phyloP scores from a whole-genome alignment of 2,329 filamentous ascomycete species.

The Pestalotiopsis sp. region DNA sequence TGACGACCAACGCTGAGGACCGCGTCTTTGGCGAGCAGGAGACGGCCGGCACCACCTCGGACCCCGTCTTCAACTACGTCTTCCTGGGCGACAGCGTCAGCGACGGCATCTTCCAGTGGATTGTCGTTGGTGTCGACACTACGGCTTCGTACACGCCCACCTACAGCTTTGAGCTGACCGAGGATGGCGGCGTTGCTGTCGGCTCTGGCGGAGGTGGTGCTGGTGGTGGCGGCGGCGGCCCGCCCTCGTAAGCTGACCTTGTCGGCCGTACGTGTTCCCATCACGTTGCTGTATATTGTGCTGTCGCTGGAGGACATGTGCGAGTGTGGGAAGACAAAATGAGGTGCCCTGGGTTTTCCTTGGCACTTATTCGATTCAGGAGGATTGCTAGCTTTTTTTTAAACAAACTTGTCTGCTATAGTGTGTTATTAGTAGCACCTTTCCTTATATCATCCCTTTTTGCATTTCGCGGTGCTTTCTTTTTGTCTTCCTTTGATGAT shows the following conservation, averaged over 20 bases:
- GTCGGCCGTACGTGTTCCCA: neutral
- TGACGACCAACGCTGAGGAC: conserved; percentile 5
- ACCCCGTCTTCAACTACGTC: conserved; percentile 10
- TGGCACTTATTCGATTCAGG: neutral
- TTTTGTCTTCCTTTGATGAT: no score
- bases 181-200: neutral
- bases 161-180: conserved; percentile 8
- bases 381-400: neutral
- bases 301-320: neutral
- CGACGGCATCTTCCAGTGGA: conserved; percentile 9
- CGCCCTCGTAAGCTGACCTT: neutral
- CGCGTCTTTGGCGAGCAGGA: conserved; percentile 7
- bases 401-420: neutral
- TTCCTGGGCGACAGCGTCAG: conserved; percentile 1
- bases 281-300: neutral
- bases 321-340: neutral
- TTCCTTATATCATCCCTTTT: neutral
- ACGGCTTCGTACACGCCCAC: conserved; percentile 1
- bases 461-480: no score
- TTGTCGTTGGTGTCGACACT: neutral
- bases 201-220: neutral
- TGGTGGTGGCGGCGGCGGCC: neutral
- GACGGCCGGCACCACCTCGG: conserved; percentile 2
- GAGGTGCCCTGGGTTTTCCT: neutral
- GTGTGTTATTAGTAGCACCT: neutral